phyloP scores from a whole-genome alignment of 2,329 filamentous ascomycete species.

The Penicillium thymicola region DNA sequence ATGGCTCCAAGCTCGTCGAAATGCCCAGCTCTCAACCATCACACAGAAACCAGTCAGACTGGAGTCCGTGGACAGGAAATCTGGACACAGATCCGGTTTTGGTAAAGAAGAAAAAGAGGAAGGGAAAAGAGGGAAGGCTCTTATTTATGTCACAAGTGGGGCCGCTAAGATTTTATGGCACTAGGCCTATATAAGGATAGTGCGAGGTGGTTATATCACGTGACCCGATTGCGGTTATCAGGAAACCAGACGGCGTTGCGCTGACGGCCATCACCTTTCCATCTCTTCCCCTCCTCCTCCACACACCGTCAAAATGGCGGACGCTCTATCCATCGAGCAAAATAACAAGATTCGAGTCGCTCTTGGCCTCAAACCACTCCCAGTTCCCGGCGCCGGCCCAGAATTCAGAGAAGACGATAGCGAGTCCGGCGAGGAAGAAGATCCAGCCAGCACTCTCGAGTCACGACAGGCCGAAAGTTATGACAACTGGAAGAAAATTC shows the following conservation, averaged over 20 bases:
- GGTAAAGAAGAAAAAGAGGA: slow-evolving; percentile 37
- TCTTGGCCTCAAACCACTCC: slow-evolving; percentile 84
- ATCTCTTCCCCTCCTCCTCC: neutral
- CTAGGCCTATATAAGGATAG: slow-evolving; percentile 22
- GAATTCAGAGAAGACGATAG: slow-evolving; percentile 55
- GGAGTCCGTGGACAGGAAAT: slow-evolving; percentile 60
- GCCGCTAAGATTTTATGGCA: slow-evolving; percentile 14
- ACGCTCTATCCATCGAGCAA: slow-evolving; percentile 77
- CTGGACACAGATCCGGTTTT: slow-evolving; percentile 79
- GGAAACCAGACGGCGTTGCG: neutral
- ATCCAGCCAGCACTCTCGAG: slow-evolving; percentile 78
- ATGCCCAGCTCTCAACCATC: slow-evolving; percentile 79
- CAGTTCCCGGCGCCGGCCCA: slow-evolving; percentile 68
- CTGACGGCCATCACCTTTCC: neutral
- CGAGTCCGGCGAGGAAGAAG: slow-evolving; percentile 55
- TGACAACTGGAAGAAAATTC: slow-evolving; percentile 54
- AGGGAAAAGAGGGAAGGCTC: slow-evolving; percentile 37
- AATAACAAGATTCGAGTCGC: slow-evolving; percentile 87
- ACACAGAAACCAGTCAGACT: slow-evolving; percentile 46
- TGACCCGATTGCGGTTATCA: slow-evolving; percentile 15
- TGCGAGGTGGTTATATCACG: slow-evolving; percentile 2
- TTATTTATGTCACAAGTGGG: slow-evolving; percentile 18
- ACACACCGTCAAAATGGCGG: slow-evolving; percentile 41
- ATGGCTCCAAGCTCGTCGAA: slow-evolving; percentile 86
- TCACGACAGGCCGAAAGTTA: slow-evolving; percentile 50